Percentiles rank a stretch among this genome's conserved stretches.
Evolutionary conservation across 2,329 filamentous ascomycete genomes (phyloP).

Genomic region (Ascochyta koolunga): DNA sequence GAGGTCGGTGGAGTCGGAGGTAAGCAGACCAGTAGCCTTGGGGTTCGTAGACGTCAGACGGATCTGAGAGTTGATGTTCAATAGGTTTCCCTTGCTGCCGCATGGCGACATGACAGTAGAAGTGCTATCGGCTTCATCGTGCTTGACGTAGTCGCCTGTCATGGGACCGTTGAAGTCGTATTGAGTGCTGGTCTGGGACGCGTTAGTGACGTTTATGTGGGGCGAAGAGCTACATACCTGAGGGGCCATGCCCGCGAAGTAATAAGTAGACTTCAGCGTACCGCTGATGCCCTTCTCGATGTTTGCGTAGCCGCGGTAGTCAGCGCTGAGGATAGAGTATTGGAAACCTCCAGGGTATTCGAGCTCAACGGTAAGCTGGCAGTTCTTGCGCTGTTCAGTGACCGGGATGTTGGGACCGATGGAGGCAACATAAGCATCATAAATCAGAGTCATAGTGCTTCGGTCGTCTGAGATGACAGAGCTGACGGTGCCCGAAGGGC

Average conservation of each 20-base stretch:
- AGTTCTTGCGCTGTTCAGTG: slow-evolving; percentile 58
- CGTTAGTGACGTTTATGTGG: slow-evolving; percentile 13
- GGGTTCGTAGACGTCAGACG: slow-evolving; percentile 46
- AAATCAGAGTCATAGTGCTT: slow-evolving; percentile 59
- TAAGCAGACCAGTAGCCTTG: slow-evolving; percentile 50
- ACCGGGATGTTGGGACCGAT: slow-evolving; percentile 54
- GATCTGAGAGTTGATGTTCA: slow-evolving; percentile 62
- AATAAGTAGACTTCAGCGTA: slow-evolving; percentile 60
- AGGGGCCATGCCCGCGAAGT: slow-evolving; percentile 56
- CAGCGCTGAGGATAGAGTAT: slow-evolving; percentile 59
- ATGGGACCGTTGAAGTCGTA: slow-evolving; percentile 51
- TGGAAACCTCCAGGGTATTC: slow-evolving; percentile 60
- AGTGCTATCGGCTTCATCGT: slow-evolving; percentile 51
- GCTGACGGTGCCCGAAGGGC: slow-evolving; percentile 53
- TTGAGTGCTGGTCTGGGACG: slow-evolving; percentile 40
- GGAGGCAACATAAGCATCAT: slow-evolving; percentile 58
- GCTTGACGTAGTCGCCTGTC: slow-evolving; percentile 48
- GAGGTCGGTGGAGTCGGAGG: slow-evolving; percentile 57
- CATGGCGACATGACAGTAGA: slow-evolving; percentile 61
- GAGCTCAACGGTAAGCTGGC: slow-evolving; percentile 60
- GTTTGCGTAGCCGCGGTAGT: slow-evolving; percentile 59
- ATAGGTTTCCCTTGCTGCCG: slow-evolving; percentile 55
- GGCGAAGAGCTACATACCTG: slow-evolving; percentile 42
- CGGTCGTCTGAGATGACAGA: slow-evolving; percentile 52
- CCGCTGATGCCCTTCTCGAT: slow-evolving; percentile 56